These are phyloP conservation scores for Fusarium illudens DNA, from an alignment of 2,329 filamentous ascomycete genomes.

Conservation along the genomic window DNA sequence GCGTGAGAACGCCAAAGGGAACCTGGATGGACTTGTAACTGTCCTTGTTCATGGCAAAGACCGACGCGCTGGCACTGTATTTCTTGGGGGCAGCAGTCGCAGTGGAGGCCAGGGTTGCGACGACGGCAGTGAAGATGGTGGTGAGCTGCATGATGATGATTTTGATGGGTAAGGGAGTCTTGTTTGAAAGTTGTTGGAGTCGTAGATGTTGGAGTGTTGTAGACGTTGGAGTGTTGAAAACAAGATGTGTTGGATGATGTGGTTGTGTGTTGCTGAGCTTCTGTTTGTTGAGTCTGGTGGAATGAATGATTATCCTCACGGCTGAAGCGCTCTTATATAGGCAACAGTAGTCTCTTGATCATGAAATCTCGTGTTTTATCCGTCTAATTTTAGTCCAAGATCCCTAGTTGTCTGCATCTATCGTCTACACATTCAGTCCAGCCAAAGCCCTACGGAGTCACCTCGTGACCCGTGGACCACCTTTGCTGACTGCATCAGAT, in stretches of 20 bases:
- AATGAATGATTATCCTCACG: neutral
- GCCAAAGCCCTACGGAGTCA: neutral
- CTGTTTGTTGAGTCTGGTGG: neutral
- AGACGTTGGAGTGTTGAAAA: no score
- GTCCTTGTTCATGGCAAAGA: conserved; percentile 12
- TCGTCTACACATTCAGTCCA: neutral
- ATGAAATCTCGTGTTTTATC: neutral
- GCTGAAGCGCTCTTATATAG: neutral
- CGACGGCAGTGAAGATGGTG: neutral
- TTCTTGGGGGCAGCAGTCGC: neutral
- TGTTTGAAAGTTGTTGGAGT: neutral
- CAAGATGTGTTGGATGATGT: no score
- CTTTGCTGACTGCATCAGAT: neutral
- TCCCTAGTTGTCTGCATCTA: neutral
- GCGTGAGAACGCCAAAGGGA: conserved; percentile 18
- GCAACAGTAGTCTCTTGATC: neutral
- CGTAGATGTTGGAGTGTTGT: no score
- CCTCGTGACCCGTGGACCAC: neutral
- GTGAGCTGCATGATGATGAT: conserved; percentile 19
- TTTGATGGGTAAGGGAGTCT: neutral
- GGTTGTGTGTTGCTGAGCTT: neutral
- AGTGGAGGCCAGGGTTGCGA: neutral
- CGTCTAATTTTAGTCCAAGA: neutral
- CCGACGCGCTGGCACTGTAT: neutral
- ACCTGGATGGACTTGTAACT: conserved; percentile 4